These are phyloP conservation scores for Senecio squalidus DNA, from an alignment of 140 eudicot species.

Conservation along the genomic window DNA sequence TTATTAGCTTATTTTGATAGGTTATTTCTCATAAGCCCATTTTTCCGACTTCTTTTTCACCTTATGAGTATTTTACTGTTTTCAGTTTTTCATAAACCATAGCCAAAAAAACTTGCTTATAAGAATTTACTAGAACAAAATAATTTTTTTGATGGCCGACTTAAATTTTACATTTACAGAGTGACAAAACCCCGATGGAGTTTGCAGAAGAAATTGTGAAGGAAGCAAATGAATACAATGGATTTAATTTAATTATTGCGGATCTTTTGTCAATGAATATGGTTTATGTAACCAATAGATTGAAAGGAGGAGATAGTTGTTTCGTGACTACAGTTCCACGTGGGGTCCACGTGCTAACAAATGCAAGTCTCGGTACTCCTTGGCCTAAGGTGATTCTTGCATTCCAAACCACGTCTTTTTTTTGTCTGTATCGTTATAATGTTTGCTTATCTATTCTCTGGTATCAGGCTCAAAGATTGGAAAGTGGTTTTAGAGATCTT, in stretches of 20 bases:
- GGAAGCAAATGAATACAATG: slow-evolving; percentile 63
- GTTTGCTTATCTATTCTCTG: slow-evolving; percentile 7
- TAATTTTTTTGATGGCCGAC: too few relatives aligned
- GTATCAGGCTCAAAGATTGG: slow-evolving; percentile 71
- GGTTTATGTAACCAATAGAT: slow-evolving; percentile 84
- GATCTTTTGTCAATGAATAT: slow-evolving; percentile 65
- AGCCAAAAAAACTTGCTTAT: too few relatives aligned
- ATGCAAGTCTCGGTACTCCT: slow-evolving; percentile 60
- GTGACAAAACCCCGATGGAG: slow-evolving; percentile 49
- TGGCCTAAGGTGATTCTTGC: slow-evolving; percentile 57
- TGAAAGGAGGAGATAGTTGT: slow-evolving; percentile 26
- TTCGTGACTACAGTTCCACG: slow-evolving; percentile 45
- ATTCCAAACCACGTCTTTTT: not conserved
- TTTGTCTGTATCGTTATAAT: not conserved
- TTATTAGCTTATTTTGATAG: too few relatives aligned
- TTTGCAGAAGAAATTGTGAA: slow-evolving; percentile 52
- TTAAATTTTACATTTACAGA: slow-evolving; percentile 34
- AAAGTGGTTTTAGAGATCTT: slow-evolving; percentile 37
- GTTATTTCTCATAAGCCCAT: too few relatives aligned
- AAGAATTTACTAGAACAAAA: too few relatives aligned
- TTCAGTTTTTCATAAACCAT: too few relatives aligned
- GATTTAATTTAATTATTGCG: slow-evolving; percentile 72
- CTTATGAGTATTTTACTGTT: too few relatives aligned
- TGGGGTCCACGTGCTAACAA: slow-evolving; percentile 75
- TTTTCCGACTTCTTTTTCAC: too few relatives aligned